phyloP scores from a whole-genome alignment of 2,329 filamentous ascomycete genomes.

The Talaromyces sp. region DNA sequence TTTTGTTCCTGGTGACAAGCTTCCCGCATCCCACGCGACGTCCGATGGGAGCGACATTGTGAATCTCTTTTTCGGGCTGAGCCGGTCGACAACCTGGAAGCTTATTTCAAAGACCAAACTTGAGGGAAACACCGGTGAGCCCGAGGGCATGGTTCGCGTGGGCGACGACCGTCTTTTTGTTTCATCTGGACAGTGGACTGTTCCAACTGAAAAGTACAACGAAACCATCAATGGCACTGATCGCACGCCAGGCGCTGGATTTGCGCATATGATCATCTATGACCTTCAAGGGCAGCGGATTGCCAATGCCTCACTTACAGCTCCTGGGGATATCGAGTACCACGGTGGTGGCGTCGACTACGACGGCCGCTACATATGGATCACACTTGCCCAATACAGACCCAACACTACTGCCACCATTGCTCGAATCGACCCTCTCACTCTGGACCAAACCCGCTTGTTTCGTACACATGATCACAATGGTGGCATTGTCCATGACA shows the following conservation, averaged over 20 bases:
- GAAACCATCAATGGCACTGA: constrained; percentile 62
- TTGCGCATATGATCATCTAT: constrained; percentile 44
- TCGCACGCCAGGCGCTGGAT: constrained; percentile 40
- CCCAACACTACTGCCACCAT: constrained; percentile 44
- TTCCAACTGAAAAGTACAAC: constrained; percentile 33
- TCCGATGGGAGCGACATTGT: constrained; percentile 25
- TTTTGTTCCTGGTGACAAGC: constrained; percentile 16
- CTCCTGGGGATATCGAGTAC: constrained; percentile 35
- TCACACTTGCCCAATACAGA: constrained; percentile 43
- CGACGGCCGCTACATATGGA: constrained; percentile 45
- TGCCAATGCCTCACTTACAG: constrained; percentile 42
- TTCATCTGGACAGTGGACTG: constrained; percentile 41
- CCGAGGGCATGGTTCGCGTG: constrained; percentile 45
- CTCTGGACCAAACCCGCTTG: constrained; percentile 29
- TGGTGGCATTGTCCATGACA: constrained; percentile 44
- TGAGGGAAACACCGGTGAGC: constrained; percentile 44
- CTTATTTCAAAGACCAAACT: constrained; percentile 39
- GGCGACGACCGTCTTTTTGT: constrained; percentile 42
- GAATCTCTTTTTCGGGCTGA: constrained; percentile 39
- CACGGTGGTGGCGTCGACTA: constrained; percentile 48
- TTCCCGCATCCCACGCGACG: constrained; percentile 18
- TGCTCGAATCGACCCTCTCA: constrained; percentile 34
- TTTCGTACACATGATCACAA: constrained; percentile 39
- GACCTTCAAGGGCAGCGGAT: constrained; percentile 37
- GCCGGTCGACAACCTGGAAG: constrained; percentile 41